phyloP scores from a whole-genome alignment of 768 basidiomycete species.

The Boletus bicolor region DNA sequence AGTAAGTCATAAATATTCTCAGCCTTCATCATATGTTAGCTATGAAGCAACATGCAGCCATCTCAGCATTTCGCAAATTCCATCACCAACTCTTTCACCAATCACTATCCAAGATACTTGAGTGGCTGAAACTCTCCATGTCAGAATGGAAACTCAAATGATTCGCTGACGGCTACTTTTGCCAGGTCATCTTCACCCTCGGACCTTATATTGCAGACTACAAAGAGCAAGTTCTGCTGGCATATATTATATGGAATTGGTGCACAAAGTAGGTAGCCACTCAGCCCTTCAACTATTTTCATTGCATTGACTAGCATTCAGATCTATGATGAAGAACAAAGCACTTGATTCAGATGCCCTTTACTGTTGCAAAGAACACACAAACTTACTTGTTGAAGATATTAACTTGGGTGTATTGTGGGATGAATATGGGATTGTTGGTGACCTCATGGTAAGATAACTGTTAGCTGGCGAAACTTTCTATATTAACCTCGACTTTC shows the following conservation, averaged over 20 bases:
- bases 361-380: neutral
- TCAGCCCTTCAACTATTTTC: no score
- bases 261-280: slow-evolving; percentile 16
- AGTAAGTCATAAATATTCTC: no score
- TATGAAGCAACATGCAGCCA: neutral
- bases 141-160: neutral
- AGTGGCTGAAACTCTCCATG: neutral
- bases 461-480: no score
- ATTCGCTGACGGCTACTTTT: no score
- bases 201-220: slow-evolving; percentile 41
- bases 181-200: slow-evolving; percentile 11
- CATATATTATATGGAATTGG: slow-evolving; percentile 34
- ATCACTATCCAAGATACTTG: neutral
- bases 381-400: neutral
- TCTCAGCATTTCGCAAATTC: neutral
- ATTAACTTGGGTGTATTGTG: slow-evolving; percentile 14
- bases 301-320: no score
- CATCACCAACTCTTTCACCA: neutral
- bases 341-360: neutral
- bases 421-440: slow-evolving; percentile 25
- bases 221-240: slow-evolving; percentile 35
- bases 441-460: slow-evolving; percentile 9
- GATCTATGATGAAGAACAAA: no score
- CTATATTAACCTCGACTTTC: no score
- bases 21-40: no score